Evolutionary conservation across 306 rosid species (phyloP), one percentile per base, ranked within the genome.

Genomic region (Herpetospermum pedunculosum): DNA sequence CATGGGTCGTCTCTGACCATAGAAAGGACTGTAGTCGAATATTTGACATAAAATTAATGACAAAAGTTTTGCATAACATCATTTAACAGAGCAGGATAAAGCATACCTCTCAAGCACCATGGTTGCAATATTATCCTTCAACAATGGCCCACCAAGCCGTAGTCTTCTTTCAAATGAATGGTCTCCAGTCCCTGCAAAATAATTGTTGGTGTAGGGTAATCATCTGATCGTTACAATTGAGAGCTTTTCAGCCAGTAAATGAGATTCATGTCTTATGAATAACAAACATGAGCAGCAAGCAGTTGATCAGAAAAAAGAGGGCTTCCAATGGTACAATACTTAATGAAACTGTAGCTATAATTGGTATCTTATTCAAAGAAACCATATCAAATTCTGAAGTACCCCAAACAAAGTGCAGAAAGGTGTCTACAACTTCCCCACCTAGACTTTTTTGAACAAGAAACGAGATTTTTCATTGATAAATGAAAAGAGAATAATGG

Each of bases 61-160:
- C 29, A 44, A n/a, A 74, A 62, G 9, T 48, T 23, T 65, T 71
- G 58, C 38, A 75, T 19, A 29, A 47, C 23, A 55, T 73, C 60
- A 63, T 32, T 43, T 23, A 18, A 40, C 53, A 68, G 43, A 48
- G 76, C 35, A 74, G 77, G 75, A 77, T 70, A 23, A 83, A 30
- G 55, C 83, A 64, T 40, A 94, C 98, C 98, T 91, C 87, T 94
- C 98, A 74, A 94, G 97, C 75, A 94, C 98, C 97, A 94, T 91
- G 57, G 98, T 94, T 80, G 97, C 98, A 75, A 91, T 86, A 74
- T 93, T 93, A 75, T 93, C 83, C 83, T 91, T 93, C 83, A 93
- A 26, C 46, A 93, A 72, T 1, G 98, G 98, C 72, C 90, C 97
- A 71, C 98, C 97, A 78, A 93, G 98, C 74, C 96, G 93, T 75